These are phyloP conservation scores for Wickerhamomyces bisporus DNA, from an alignment of 805 yeast species.

Conservation along the genomic window DNA sequence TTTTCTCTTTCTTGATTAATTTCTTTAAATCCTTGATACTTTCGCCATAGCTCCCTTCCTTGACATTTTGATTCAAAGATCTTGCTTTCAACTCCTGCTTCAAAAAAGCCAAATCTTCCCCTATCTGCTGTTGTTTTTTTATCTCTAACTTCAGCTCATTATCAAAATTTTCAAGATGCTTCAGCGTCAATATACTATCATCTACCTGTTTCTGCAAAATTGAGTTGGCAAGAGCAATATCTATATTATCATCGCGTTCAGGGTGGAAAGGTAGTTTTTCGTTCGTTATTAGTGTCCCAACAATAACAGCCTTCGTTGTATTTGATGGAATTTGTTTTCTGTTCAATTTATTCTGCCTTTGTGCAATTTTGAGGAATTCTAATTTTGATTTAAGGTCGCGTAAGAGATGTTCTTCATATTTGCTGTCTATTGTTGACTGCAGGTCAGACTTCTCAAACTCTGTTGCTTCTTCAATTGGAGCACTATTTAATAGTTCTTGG, in stretches of 20 bases:
- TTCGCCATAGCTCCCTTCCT: background rate
- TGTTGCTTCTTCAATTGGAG: background rate
- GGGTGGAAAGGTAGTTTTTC: constrained; percentile 15
- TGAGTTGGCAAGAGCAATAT: constrained; percentile 13
- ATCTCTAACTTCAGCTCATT: constrained; percentile 2
- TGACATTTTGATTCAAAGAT: background rate
- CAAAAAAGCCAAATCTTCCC: constrained; percentile 3
- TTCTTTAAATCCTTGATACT: constrained; percentile 1
- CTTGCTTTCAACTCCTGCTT: background rate
- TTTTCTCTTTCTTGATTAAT: constrained; percentile 7
- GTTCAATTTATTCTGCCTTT: background rate
- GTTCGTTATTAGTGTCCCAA: constrained; percentile 9
- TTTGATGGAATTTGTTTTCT: background rate
- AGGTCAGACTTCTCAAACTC: constrained; percentile 2
- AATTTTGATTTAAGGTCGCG: background rate
- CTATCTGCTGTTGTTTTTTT: constrained; percentile 2
- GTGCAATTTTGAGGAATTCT: background rate
- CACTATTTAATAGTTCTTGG: constrained; percentile 1
- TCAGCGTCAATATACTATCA: constrained; percentile 5
- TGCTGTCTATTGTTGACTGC: constrained; percentile 7
- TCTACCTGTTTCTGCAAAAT: constrained; percentile 12
- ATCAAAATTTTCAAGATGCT: background rate
- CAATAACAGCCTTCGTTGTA: constrained; percentile 1
- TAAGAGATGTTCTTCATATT: background rate
- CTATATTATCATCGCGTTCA: constrained; percentile 22